Percentiles rank a stretch among this genome's conserved stretches.
phyloP scores from a whole-genome alignment of 2,329 filamentous ascomycete genomes.

The Sclerotinia subarctica region DNA sequence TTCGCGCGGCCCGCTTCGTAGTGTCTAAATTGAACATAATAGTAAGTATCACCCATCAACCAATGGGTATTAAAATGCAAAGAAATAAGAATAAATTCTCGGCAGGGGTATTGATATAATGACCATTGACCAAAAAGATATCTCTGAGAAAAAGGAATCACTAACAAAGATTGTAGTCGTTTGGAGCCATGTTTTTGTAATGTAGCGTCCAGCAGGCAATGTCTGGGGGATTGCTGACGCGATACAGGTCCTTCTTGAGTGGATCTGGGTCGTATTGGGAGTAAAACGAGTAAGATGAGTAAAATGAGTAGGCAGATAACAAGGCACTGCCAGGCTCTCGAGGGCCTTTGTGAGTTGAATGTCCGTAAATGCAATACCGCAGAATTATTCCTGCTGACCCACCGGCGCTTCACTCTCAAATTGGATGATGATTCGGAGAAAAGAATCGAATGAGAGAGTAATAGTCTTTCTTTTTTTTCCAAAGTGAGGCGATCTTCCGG shows the following conservation, averaged over 20 bases:
- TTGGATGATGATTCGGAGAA: background rate
- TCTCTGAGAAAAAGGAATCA: background rate
- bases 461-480: background rate
- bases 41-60: constrained; percentile 8
- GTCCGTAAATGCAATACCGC: background rate
- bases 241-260: background rate
- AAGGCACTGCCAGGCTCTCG: background rate
- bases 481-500: background rate
- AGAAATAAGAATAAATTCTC: background rate
- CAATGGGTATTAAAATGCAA: background rate
- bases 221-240: background rate
- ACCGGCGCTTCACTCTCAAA: background rate
- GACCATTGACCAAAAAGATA: background rate
- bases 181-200: constrained; percentile 4
- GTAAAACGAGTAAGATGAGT: background rate
- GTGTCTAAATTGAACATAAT: constrained; percentile 30
- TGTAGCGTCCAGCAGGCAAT: background rate
- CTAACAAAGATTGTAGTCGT: constrained; percentile 14
- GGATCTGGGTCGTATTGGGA: background rate
- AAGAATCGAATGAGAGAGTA: background rate
- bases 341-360: background rate
- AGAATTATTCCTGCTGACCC: background rate
- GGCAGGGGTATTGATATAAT: background rate
- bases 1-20: constrained; percentile 34
- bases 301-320: background rate